Evolutionary conservation across 345 rosid genomes (phyloP).

Genomic region (Pistacia atlantica): DNA sequence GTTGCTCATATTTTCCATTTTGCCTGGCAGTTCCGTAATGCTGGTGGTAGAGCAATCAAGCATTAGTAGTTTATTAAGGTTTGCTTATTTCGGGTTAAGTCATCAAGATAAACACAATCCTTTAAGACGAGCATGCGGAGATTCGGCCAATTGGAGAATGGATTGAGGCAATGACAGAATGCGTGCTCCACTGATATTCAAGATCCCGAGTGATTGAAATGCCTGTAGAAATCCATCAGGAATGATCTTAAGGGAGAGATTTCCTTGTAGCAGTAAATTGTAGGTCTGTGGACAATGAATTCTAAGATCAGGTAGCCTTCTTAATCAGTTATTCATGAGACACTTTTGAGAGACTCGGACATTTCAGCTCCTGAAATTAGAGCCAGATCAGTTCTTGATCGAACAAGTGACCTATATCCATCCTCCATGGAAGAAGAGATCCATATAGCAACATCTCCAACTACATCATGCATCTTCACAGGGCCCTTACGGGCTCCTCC

Average conservation of each 20-base stretch:
- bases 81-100: too few relatives aligned
- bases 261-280: slow-evolving; percentile 40
- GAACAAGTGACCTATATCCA: slow-evolving; percentile 33
- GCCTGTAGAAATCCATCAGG: slow-evolving; percentile 25
- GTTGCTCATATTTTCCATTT: too few relatives aligned
- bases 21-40: too few relatives aligned
- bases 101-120: too few relatives aligned
- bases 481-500: slow-evolving; percentile 32
- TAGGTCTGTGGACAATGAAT: slow-evolving; percentile 27
- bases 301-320: slow-evolving; percentile 20
- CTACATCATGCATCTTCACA: slow-evolving; percentile 51
- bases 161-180: slow-evolving; percentile 13
- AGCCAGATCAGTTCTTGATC: slow-evolving; percentile 29
- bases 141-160: too few relatives aligned
- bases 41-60: too few relatives aligned
- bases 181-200: slow-evolving; percentile 36
- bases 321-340: slow-evolving; percentile 40
- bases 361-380: slow-evolving; percentile 25
- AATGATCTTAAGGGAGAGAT: slow-evolving; percentile 23
- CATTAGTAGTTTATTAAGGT: too few relatives aligned
- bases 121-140: too few relatives aligned
- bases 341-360: slow-evolving; percentile 27
- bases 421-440: slow-evolving; percentile 27
- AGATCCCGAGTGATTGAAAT: too few relatives aligned
- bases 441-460: slow-evolving; percentile 51